phyloP scores from a whole-genome alignment of 257 asterid genomes.

The Eustoma russellianum region DNA sequence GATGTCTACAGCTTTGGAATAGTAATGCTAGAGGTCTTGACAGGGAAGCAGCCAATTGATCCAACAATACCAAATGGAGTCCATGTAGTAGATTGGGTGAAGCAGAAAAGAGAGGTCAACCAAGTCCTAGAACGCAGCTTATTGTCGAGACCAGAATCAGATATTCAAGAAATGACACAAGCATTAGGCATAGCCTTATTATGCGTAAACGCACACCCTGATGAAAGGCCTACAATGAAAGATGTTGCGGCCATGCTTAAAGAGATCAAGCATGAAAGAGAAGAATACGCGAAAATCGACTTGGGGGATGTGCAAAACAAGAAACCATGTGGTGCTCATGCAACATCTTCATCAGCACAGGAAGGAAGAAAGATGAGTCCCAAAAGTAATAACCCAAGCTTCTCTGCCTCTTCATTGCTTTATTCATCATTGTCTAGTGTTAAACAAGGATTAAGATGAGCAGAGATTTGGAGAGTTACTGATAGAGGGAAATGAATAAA shows the following conservation, averaged over 20 bases:
- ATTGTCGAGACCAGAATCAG: conserved; percentile 23
- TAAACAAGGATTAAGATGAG: conserved; percentile 17
- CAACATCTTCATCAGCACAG: conserved; percentile 29
- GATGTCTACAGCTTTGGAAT: conserved; percentile 43
- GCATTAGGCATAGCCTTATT: conserved; percentile 34
- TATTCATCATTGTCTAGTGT: conserved; percentile 27
- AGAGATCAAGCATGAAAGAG: conserved; percentile 42
- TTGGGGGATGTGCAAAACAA: conserved; percentile 11
- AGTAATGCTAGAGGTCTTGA: conserved; percentile 35
- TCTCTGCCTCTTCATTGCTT: conserved; percentile 32
- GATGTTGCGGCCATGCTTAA: conserved; percentile 52
- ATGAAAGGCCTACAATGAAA: conserved; percentile 43
- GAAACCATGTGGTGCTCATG: conserved; percentile 8
- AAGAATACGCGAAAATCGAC: conserved; percentile 32
- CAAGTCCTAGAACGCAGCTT: conserved; percentile 30
- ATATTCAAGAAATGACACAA: conserved; percentile 35
- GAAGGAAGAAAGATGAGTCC: conserved; percentile 15
- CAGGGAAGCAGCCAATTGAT: conserved; percentile 43
- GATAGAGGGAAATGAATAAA: conserved; percentile 6
- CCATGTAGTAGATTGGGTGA: conserved; percentile 36
- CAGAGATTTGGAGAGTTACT: background rate
- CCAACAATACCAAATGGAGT: conserved; percentile 41
- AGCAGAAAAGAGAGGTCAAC: conserved; percentile 18
- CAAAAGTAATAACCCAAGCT: conserved; percentile 29
- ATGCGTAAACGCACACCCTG: conserved; percentile 33